Base-by-base conservation (phyloP, 75 land plant genomes). In the Ceratopteris richardii region DNA sequence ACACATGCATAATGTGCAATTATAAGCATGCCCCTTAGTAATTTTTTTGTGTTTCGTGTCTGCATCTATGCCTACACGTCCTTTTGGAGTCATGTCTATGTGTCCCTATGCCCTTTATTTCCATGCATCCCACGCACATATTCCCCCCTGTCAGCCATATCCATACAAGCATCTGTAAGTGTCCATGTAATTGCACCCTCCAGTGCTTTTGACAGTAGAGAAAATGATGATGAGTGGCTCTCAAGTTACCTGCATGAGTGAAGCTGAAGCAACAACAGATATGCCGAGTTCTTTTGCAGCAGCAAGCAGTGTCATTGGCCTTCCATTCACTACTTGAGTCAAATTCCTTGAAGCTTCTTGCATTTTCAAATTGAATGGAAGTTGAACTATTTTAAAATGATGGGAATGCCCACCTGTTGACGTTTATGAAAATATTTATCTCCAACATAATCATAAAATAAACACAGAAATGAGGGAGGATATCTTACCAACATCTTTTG, bases 361-460 rank as follows among this genome's bases (percentile, higher is more conserved):
- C 18, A 69, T 19, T 18, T 24, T 39, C 1, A 69, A 24, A 39
- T 69, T 69, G 36, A 31, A 69, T 23, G 72, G 72, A 12, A 69
- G 57, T 20, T 69, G 72, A 40, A 69, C 19, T 1, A 69, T 54
- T 40, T 61, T 53, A 29, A 69, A 69, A 51, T 69, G 72, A 54
- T 69, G 72, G 16, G 44, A 33, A 16, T 69, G 58, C 6, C 72
- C 72, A 25, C 72, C 72, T 69, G 58, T 51, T 9, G 9, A 50
- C 5, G 1, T 21, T n/a, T n/a, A 40, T 43, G 55, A 54, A 39
- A 7, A 27, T 30, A 57, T 7, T 2, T 5, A n/a, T 18, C 46
- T 30, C 37, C 37, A n/a, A 58, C 17, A 31, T 13, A 25, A 4
- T 9, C n/a, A 4, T 33, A 3, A 16, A 2, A 21, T 23, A 2